Evolutionary conservation across 805 yeast species (phyloP).

Genomic region (Saturnispora silvae): DNA sequence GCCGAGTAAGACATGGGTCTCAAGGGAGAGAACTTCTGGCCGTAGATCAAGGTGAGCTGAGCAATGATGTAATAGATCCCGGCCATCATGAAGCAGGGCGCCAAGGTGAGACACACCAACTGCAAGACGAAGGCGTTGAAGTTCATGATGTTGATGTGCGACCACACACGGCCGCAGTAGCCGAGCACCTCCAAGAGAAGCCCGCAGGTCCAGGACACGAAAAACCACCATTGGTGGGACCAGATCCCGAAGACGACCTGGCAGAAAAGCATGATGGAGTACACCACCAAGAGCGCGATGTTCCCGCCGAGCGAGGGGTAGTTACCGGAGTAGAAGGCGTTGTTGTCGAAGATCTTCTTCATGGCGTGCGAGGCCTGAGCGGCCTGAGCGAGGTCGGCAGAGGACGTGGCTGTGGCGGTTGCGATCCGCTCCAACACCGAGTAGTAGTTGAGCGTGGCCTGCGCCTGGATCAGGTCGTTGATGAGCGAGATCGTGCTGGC

Average conservation of each 20-base stretch:
- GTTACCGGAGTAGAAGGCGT: slow-evolving; percentile 29
- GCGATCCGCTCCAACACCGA: slow-evolving; percentile 16
- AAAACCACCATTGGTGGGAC: slow-evolving; percentile 57
- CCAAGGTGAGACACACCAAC: slow-evolving; percentile 58
- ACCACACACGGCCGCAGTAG: slow-evolving; percentile 47
- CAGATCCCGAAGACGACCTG: slow-evolving; percentile 35
- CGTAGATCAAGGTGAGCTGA: slow-evolving; percentile 53
- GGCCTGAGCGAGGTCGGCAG: slow-evolving; percentile 16
- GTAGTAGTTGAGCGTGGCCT: slow-evolving; percentile 19
- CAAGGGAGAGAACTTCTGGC: slow-evolving; percentile 38
- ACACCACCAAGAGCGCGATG: slow-evolving; percentile 42
- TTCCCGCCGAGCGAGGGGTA: slow-evolving; percentile 51
- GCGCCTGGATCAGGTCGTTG: slow-evolving; percentile 12
- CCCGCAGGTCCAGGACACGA: slow-evolving; percentile 45
- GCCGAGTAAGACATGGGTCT: slow-evolving; percentile 53
- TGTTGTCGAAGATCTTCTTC: slow-evolving; percentile 11
- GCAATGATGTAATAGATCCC: slow-evolving; percentile 69
- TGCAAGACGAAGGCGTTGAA: slow-evolving; percentile 46
- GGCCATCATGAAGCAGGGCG: slow-evolving; percentile 79
- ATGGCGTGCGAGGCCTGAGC: slow-evolving; percentile 17
- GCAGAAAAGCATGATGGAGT: slow-evolving; percentile 34
- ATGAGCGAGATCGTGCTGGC: slow-evolving; percentile 5
- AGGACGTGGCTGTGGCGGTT: slow-evolving; percentile 17
- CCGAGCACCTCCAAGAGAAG: slow-evolving; percentile 55
- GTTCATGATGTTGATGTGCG: slow-evolving; percentile 28